These are phyloP conservation scores for Euphorbia pulcherrima DNA, from an alignment of 345 rosid species.

Conservation along the genomic window DNA sequence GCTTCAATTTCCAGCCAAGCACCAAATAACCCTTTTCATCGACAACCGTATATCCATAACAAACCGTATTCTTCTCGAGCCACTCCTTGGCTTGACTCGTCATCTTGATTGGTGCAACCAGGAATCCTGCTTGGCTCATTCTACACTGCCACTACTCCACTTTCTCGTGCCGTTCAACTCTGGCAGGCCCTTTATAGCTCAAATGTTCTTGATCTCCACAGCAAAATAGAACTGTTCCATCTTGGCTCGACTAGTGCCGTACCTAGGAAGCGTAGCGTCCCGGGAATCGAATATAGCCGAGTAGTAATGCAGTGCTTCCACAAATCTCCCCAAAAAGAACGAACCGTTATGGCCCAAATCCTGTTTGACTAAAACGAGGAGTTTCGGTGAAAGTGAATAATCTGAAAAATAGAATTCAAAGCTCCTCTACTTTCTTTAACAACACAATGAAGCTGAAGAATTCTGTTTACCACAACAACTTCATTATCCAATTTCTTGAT, in stretches of 20 bases:
- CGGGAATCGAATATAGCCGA: slow-evolving; percentile 54
- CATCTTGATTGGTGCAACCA: slow-evolving; percentile 50
- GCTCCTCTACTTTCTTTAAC: slow-evolving; percentile 69
- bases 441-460: slow-evolving; percentile 60
- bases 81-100: slow-evolving; percentile 49
- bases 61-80: slow-evolving; percentile 37
- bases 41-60: slow-evolving; percentile 48
- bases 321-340: slow-evolving; percentile 58
- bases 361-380: slow-evolving; percentile 53
- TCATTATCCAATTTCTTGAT: slow-evolving; percentile 41
- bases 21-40: slow-evolving; percentile 68
- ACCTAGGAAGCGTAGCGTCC: slow-evolving; percentile 51
- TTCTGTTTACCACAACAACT: slow-evolving; percentile 49
- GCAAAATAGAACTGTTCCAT: slow-evolving; percentile 64
- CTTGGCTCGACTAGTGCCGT: slow-evolving; percentile 59
- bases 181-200: slow-evolving; percentile 53
- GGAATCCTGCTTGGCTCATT: slow-evolving; percentile 71
- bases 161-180: slow-evolving; percentile 61
- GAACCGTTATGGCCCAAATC: slow-evolving; percentile 67
- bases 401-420: slow-evolving; percentile 45
- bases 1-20: slow-evolving; percentile 64
- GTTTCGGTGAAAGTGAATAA: slow-evolving; percentile 49
- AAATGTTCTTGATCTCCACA: slow-evolving; percentile 61
- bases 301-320: slow-evolving; percentile 66
- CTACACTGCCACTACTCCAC: slow-evolving; percentile 63